Base-by-base conservation (phyloP, 148 eudicot genomes). In the Amaranthus hypochondriacus region DNA sequence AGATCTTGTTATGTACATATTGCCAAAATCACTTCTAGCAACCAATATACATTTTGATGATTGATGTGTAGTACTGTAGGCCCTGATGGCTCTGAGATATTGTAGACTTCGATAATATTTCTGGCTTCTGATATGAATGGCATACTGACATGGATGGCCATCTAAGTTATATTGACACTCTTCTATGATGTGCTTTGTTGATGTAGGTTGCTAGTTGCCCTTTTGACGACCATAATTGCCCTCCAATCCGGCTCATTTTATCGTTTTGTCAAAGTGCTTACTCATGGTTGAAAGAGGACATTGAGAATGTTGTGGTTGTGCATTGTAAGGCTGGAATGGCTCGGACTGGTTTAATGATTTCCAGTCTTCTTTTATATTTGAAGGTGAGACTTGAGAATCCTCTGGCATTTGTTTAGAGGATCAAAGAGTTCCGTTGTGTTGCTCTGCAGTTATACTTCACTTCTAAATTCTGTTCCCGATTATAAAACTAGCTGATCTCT, bases 261-360 rank as follows among this genome's bases (percentile, higher is more conserved):
- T 83, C 83, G 72, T 95, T 95, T 81, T 95, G 99, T 79, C 92
- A 89, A 78, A 95, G 99, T 86, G 99, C 99, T 18, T 95, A 92
- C 81, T 83, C 99, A 57, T 95, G 99, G 99, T 85, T 95, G 85
- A 95, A 95, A 84, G 97, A 95, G 84, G 99, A 95, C 84, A 92
- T 95, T 59, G 97, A 95, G 76, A 92, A 95, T 88, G 96, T 95
- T 55, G 96, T 95, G 81, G 96, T 95, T 69, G 99, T 95, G 81
- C 99, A 95, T 79, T 95, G 98, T 82, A 95, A 95, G 78, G 99
- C 99, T 72, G 99, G 99, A 86, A 90, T 95, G 97, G 99, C 99
- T 56, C 88, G 99, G 79, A 95, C 99, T 56, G 99, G 99, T 59
- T 78, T 95, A 73, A 95, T 92, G 99, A 95, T 95, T 71, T 86